These are phyloP conservation scores for Phytophthora gonapodyides DNA, from an alignment of 352 stramenopile species.

Conservation along the genomic window DNA sequence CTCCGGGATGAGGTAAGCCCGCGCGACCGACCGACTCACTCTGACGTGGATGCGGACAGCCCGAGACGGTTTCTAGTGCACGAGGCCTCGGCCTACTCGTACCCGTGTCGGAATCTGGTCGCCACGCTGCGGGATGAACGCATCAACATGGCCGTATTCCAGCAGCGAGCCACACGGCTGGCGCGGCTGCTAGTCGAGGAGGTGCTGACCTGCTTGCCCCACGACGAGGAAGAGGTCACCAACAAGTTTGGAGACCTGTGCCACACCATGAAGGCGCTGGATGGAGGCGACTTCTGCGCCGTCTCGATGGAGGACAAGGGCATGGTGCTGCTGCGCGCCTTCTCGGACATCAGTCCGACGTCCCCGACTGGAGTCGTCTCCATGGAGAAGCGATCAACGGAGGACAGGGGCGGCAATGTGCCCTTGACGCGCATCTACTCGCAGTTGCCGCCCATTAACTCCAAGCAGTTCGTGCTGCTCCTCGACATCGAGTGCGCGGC, in stretches of 20 bases:
- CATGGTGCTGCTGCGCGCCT: slow-evolving; percentile 27
- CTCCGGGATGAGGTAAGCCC: neutral
- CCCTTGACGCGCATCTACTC: slow-evolving; percentile 10
- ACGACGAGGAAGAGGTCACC: slow-evolving; percentile 27
- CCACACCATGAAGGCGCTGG: slow-evolving; percentile 14
- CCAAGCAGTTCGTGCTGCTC: slow-evolving; percentile 35
- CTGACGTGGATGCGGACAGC: neutral
- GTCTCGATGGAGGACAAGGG: slow-evolving; percentile 29
- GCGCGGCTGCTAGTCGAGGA: slow-evolving; percentile 40
- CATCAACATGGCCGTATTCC: slow-evolving; percentile 25
- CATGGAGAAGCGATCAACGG: slow-evolving; percentile 6
- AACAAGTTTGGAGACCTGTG: slow-evolving; percentile 32
- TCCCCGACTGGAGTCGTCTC: slow-evolving; percentile 20
- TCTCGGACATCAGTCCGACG: slow-evolving; percentile 26
- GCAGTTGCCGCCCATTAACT: slow-evolving; percentile 30
- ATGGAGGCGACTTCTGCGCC: slow-evolving; percentile 28
- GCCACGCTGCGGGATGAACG: slow-evolving; percentile 22
- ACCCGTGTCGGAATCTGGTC: slow-evolving; percentile 34
- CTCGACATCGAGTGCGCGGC: slow-evolving; percentile 46
- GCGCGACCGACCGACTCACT: neutral
- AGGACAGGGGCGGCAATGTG: slow-evolving; percentile 2
- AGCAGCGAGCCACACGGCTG: slow-evolving; percentile 22
- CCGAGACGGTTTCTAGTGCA: slow-evolving; percentile 34
- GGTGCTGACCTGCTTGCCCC: slow-evolving; percentile 30
- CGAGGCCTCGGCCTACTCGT: slow-evolving; percentile 31